Conservation (phyloP, 2,329 filamentous ascomycete genomes). For the Beauveria sp. region DNA sequence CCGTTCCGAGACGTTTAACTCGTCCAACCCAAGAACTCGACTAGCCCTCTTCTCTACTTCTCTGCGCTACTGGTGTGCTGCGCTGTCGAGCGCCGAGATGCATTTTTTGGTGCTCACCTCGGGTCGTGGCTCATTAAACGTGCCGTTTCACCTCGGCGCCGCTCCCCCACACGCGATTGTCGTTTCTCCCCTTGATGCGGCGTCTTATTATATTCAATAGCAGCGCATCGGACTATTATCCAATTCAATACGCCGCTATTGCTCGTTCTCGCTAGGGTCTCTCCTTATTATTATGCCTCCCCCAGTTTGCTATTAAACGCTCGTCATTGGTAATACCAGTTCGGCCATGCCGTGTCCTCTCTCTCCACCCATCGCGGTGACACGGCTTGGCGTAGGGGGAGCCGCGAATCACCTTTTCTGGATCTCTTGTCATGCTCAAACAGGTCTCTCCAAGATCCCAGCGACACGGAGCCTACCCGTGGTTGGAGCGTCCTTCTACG, state of each 20-base stretch:
- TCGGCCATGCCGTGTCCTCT: background rate
- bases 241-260: background rate
- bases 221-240: background rate
- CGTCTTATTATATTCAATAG: background rate
- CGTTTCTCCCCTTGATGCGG: background rate
- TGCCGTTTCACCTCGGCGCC: constrained; percentile 56
- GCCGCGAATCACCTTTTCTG: background rate
- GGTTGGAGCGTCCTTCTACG: constrained; percentile 1
- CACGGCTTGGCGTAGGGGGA: background rate
- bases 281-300: background rate
- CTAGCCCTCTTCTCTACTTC: no score
- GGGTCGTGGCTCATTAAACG: constrained; percentile 38
- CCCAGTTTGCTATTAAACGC: background rate
- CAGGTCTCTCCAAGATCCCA: background rate
- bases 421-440: background rate
- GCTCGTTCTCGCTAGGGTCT: background rate
- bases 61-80: no score
- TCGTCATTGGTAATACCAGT: background rate
- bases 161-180: constrained; percentile 16
- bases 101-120: background rate
- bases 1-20: background rate
- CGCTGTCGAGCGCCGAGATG: no score
- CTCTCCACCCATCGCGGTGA: background rate
- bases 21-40: no score
- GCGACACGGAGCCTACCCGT: background rate